Evolutionary conservation across 2,329 filamentous ascomycete species (phyloP).

Genomic region (Penicillium freii): DNA sequence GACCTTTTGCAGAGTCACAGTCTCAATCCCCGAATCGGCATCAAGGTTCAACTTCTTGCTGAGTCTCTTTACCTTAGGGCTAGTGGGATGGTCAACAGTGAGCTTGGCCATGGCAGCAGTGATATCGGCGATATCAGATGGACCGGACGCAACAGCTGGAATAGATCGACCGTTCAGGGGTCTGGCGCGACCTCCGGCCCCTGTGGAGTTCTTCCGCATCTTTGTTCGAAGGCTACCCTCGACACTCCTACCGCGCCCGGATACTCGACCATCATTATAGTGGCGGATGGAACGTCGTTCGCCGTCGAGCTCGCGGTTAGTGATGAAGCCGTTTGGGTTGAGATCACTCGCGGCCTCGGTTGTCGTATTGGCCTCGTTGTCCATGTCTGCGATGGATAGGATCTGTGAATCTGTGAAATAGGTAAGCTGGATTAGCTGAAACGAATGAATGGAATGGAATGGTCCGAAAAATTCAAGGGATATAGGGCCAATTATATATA

Average conservation of each 20-base stretch:
- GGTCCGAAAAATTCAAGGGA: background rate
- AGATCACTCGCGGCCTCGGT: background rate
- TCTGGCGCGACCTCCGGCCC: background rate
- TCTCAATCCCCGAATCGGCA: background rate
- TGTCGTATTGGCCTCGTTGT: background rate
- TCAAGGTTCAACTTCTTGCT: background rate
- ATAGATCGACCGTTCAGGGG: background rate
- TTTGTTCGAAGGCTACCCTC: background rate
- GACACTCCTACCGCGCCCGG: background rate
- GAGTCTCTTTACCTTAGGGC: background rate
- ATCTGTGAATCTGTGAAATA: background rate
- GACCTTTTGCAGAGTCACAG: background rate
- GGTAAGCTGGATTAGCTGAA: background rate
- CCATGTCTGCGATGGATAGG: background rate
- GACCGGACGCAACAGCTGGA: background rate
- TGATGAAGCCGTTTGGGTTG: conserved; percentile 4
- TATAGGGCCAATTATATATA: background rate
- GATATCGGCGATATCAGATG: background rate
- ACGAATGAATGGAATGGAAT: background rate
- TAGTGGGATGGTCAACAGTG: background rate
- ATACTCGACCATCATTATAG: conserved; percentile 6
- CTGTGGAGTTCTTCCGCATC: background rate
- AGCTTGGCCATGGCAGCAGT: background rate
- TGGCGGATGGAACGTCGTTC: conserved; percentile 5
- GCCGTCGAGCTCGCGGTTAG: background rate